Base-by-base conservation (phyloP, 2,329 filamentous ascomycete genomes). In the Penicillium sclerotiorum region DNA sequence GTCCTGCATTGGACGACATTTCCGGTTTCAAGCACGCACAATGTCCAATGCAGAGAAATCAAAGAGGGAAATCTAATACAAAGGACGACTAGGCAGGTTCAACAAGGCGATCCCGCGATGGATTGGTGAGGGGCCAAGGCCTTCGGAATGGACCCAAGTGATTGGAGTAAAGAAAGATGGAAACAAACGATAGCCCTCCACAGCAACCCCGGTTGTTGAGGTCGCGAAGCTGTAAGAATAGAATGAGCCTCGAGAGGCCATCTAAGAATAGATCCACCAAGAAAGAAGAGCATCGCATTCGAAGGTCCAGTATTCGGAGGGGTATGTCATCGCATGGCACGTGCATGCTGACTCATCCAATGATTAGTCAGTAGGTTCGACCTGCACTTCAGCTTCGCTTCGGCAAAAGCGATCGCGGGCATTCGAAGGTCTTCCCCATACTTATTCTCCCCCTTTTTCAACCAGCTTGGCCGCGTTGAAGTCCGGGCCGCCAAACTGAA, bases 1-100 rank as follows among this genome's bases (percentile, higher is more conserved):
- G 70, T 54, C 68, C 69, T 57, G 65, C 46, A 61, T 66, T 70
- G 49, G 69, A 72, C 62, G 72, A 74, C 72, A 75, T 75, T 59
- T 66, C 66, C 68, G 39, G 54, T 48, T 38, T 23, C 17, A 13
- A 39, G 6, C 13, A 22, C 17, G 11, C 4, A 23, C 20, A 27
- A 25, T n/a, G n/a, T n/a, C n/a, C n/a, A n/a, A n/a, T n/a, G n/a
- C n/a, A n/a, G n/a, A n/a, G n/a, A n/a, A n/a, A n/a, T 28, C 25
- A 8, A 28, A 22, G 20, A 3, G 6, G 15, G n/a, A 5, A n/a
- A 27, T 22, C 20, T 25, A 22, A 15, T 30, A 11, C 30, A 33
- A 46, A 28, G 12, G 18, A 27, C 17, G n/a, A 5, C 15, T 23
- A 12, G 11, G 21, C 27, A 32, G 20, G 20, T 32, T 21, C 13